Base-by-base conservation (phyloP, 2,329 filamentous ascomycete species). In the Chaetomium sp. region DNA sequence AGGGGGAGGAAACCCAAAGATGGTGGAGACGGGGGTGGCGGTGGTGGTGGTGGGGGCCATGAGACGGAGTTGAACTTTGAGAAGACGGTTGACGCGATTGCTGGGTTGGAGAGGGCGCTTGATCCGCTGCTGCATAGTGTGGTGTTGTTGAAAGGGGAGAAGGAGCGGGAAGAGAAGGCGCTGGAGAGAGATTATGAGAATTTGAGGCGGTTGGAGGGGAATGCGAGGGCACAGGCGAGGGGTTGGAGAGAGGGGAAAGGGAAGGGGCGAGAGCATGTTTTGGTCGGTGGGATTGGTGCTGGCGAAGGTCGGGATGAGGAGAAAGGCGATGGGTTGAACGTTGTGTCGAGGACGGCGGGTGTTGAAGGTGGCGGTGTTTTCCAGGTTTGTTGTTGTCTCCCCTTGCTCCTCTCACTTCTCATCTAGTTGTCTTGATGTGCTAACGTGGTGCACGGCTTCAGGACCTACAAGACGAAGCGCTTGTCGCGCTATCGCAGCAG, bases 31-130 rank as follows among this genome's bases (percentile, higher is more conserved):
- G 2, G 45, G 45, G 6, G 47, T 32, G 45, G 65, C n/a, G 65
- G 64, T 32, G 68, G 65, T n/a, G 64, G 65, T 32, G 72, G 55
- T 9, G 49, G 42, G 4, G 53, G 56, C 12, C 76, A 81, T 49
- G 79, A 79, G 45, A 73, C 76, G 34, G 82, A 86, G 65, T 80
- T 89, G 47, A 79, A 87, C 64, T 85, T 85, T 60, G 85, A 89
- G 66, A 79, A 76, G 62, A 78, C 85, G 11, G 72, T 86, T 7
- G 79, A 84, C 62, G 78, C 78, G n/a, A 81, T 81, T 59, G 71
- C 75, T 55, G 69, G 69, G 7, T 68, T 86, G 33, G 80, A 87
- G 65, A 72, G 72, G 57, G 77, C 79, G 69, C 77, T 89, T 5
- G 84, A 81, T 12, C 82, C 85, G 1, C 72, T 80, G 19, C 70